Conservation (phyloP, 176 grass and related monocot genomes). For the Musa itinerans region DNA sequence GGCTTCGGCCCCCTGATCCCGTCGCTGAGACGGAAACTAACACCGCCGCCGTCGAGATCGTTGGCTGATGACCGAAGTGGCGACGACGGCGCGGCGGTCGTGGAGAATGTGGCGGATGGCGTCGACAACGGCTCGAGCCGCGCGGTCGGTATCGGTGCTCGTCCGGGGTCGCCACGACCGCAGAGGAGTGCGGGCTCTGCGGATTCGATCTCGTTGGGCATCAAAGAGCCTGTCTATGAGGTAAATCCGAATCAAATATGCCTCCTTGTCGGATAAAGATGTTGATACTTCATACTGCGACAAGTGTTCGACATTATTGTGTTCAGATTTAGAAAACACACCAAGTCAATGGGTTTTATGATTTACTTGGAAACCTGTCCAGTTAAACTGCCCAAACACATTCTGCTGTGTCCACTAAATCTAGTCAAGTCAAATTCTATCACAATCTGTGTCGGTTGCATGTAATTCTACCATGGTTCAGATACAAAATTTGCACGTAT, state of each 20-base stretch:
- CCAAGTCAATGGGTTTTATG: too few species aligned
- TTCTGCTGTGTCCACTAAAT: too few species aligned
- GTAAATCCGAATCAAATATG: conserved; percentile 22
- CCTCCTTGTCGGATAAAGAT: background rate
- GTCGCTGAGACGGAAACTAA: background rate
- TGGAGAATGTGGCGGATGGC: background rate
- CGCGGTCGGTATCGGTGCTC: background rate
- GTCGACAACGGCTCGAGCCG: conserved; percentile 1
- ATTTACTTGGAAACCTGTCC: too few species aligned
- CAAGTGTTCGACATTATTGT: background rate
- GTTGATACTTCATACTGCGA: background rate
- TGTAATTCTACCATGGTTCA: background rate
- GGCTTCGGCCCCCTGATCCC: background rate
- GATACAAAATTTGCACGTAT: background rate
- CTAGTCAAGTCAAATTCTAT: too few species aligned
- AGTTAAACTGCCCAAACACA: background rate
- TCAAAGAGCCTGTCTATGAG: conserved; percentile 88
- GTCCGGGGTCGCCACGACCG: background rate
- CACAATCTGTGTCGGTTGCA: background rate
- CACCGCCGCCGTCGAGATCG: background rate
- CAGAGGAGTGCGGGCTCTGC: conserved; percentile 16
- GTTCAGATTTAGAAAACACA: too few species aligned
- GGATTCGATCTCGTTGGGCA: conserved; percentile 69
- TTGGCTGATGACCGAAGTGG: background rate
- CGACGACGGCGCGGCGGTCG: background rate